A percentile compares a stretch with the other conserved stretches of the same genome.
phyloP scores from a whole-genome alignment of 2,329 filamentous ascomycete genomes.

The Cercospora janseana region DNA sequence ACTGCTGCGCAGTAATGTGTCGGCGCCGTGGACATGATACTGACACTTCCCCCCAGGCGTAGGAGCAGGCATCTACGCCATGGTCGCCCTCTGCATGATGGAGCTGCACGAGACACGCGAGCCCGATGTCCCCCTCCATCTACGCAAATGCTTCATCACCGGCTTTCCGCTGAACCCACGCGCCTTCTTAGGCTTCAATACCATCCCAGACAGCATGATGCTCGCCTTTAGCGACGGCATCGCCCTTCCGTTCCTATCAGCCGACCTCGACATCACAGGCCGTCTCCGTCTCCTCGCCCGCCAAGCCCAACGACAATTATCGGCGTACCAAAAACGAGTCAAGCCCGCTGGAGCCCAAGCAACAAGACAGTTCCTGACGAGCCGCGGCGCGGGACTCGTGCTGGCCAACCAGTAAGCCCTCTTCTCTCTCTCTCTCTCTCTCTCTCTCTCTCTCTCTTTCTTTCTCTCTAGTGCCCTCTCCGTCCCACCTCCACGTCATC shows the following conservation, averaged over 20 bases:
- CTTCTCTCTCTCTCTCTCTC: background rate
- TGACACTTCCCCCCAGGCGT: background rate
- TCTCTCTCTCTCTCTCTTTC: too few relatives aligned
- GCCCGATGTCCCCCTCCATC: slow-evolving; percentile 30
- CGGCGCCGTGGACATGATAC: background rate
- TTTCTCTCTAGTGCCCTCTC: too few relatives aligned
- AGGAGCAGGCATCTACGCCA: slow-evolving; percentile 48
- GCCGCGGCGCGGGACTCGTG: slow-evolving; percentile 41
- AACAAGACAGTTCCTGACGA: slow-evolving; percentile 35
- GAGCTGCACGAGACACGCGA: slow-evolving; percentile 40
- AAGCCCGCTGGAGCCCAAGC: slow-evolving; percentile 21
- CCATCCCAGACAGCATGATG: slow-evolving; percentile 47
- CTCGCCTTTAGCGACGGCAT: slow-evolving; percentile 50
- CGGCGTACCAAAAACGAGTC: slow-evolving; percentile 46
- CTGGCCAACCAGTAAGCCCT: slow-evolving; percentile 43
- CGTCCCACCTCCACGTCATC: too few relatives aligned
- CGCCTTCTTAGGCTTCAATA: slow-evolving; percentile 41
- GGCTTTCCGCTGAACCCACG: slow-evolving; percentile 51
- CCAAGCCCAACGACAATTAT: slow-evolving; percentile 45
- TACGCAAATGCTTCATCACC: slow-evolving; percentile 44
- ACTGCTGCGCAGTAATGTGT: background rate
- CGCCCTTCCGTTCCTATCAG: slow-evolving; percentile 44
- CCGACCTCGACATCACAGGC: slow-evolving; percentile 37
- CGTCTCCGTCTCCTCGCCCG: slow-evolving; percentile 43
- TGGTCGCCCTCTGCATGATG: slow-evolving; percentile 50